Evolutionary conservation across 1,284 basidiomycete species (phyloP), one percentile per base, ranked within the genome.

Genomic region (Austroboletus rostrupii): DNA sequence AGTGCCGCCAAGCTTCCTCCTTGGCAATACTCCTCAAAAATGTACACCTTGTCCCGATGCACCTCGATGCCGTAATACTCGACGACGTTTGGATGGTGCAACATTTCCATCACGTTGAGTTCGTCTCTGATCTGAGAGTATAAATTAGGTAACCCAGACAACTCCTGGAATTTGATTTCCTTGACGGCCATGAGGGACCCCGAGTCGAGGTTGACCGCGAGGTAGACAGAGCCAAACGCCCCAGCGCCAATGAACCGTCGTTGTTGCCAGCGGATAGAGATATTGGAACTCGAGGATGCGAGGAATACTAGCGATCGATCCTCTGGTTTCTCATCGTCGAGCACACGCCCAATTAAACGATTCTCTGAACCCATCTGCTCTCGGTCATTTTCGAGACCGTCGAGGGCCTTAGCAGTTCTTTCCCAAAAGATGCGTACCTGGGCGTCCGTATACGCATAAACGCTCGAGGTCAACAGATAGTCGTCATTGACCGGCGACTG

Each of bases 61-160:
- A 98, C 96, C 70, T 99, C 97, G 60, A 99, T 97, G 35, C 97
- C 97, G 65, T 97, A 98, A 71, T 98, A 99, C 70, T 99, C 95
- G 52, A 99, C 97, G 49, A 99, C 90, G 65, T 99, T 99, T 14
- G 92, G 93, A 70, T 99, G 97, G 57, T 92, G 90, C 29, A 99
- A 80, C 86, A 99, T 90, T 70, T 97, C 93, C 97, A 99, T 99
- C 54, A 99, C 94, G 59, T 85, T 89, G 57, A 98, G 86, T 72
- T 99, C 97, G 68, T 99, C 95, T 67, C 88, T 90, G 71, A 99
- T 97, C 66, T 97, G 93, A 56, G 92, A 83, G 72, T 95, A 91
- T 19, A 95, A 73, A 54, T 83, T 89, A 8, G 91, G 88, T 47
- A 90, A 72, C 29, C 89, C 85, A 43, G 90, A 79, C 46, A 95